Conservation (phyloP, 129 eudicot species). For the Artemisia tridentata region DNA sequence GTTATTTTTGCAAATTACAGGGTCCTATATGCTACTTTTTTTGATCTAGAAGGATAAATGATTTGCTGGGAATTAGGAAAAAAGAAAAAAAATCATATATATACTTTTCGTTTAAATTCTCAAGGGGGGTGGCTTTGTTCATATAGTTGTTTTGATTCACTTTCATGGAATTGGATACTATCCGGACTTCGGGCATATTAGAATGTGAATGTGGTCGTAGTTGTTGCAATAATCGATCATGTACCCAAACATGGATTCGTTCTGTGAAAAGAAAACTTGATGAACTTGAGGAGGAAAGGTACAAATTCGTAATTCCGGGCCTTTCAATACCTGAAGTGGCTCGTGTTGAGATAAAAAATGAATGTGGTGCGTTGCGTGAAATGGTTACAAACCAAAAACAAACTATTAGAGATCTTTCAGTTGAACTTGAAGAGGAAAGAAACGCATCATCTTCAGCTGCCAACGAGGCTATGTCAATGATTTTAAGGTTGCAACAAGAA, state of each 20-base stretch:
- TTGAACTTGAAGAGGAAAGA: slow-evolving; percentile 74
- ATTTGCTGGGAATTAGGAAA: slow-evolving; percentile 33
- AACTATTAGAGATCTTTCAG: slow-evolving; percentile 50
- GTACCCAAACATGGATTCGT: slow-evolving; percentile 49
- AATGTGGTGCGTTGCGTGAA: slow-evolving; percentile 57
- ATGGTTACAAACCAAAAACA: slow-evolving; percentile 66
- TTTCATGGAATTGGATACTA: slow-evolving; percentile 47
- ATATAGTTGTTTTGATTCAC: not conserved
- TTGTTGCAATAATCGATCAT: slow-evolving; percentile 43
- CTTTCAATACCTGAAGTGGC: slow-evolving; percentile 51
- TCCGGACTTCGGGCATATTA: slow-evolving; percentile 1
- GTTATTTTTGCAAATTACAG: slow-evolving; percentile 8
- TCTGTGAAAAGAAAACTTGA: slow-evolving; percentile 65
- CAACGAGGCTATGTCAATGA: slow-evolving; percentile 91
- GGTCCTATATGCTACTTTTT: slow-evolving; percentile 25
- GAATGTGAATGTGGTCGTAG: slow-evolving; percentile 41
- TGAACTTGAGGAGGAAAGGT: slow-evolving; percentile 41
- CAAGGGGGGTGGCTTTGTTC: not conserved
- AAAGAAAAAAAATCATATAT: slow-evolving; percentile 8
- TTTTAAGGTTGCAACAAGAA: slow-evolving; percentile 77
- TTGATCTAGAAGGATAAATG: slow-evolving; percentile 21
- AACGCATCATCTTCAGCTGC: slow-evolving; percentile 86
- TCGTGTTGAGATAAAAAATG: slow-evolving; percentile 62
- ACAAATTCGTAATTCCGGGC: slow-evolving; percentile 40
- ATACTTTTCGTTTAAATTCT: not conserved